Evolutionary conservation across 2,329 filamentous ascomycete species (phyloP).

Genomic region (Escovopsis weberi): DNA sequence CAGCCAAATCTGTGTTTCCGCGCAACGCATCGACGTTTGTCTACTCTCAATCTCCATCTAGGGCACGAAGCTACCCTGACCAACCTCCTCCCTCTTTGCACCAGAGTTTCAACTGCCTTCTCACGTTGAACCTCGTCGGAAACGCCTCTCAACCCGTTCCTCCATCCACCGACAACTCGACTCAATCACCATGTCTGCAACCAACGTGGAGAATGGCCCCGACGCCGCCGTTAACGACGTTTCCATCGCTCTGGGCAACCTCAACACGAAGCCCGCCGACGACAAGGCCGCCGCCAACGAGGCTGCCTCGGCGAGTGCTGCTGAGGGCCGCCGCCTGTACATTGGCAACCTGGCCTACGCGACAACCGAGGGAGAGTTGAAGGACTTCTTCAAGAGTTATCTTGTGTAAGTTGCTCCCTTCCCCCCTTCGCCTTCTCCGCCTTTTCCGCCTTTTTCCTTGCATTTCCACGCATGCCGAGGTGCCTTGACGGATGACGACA

Average conservation of each 20-base stretch:
- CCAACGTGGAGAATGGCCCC: constrained; percentile 46
- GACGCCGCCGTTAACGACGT: constrained; percentile 60
- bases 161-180: constrained; percentile 21
- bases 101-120: constrained; percentile 45
- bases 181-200: constrained; percentile 65
- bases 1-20: constrained; percentile 31
- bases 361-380: constrained; percentile 99
- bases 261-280: constrained; percentile 43
- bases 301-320: constrained; percentile 89
- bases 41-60: constrained; percentile 42
- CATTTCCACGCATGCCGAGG: neutral
- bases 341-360: constrained; percentile 99
- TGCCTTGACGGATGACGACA: neutral
- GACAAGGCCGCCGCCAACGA: constrained; percentile 58
- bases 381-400: constrained; percentile 99
- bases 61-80: constrained; percentile 83
- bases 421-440: neutral
- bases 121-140: constrained; percentile 26
- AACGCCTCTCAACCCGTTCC: constrained; percentile 29
- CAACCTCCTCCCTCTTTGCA: constrained; percentile 43
- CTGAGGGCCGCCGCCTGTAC: constrained; percentile 97
- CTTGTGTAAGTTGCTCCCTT: constrained; percentile 64
- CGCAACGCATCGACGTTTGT: constrained; percentile 33
- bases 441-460: neutral
- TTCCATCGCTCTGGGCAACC: constrained; percentile 60